Base-by-base conservation (phyloP, 2,329 filamentous ascomycete species). In the Cordyceps sp. region DNA sequence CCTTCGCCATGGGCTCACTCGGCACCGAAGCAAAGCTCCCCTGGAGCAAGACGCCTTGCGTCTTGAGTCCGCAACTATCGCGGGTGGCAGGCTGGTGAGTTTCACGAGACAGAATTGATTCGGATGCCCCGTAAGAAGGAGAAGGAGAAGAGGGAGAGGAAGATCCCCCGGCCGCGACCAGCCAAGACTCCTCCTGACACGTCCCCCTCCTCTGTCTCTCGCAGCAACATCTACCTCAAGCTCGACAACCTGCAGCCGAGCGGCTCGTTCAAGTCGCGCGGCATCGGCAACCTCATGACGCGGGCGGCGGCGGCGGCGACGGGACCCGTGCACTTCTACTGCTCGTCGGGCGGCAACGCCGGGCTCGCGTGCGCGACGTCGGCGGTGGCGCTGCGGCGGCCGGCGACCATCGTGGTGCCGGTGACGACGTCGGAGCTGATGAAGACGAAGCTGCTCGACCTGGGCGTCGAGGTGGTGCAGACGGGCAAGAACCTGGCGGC, bases 171-270 rank as follows among this genome's bases (percentile, higher is more conserved):
- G n/a, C n/a, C n/a, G n/a, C n/a, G n/a, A n/a, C n/a, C n/a, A n/a
- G n/a, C n/a, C n/a, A n/a, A n/a, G n/a, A n/a, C n/a, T n/a, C n/a
- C n/a, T n/a, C n/a, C n/a, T n/a, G n/a, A n/a, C n/a, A n/a, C n/a
- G n/a, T n/a, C n/a, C n/a, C n/a, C n/a, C n/a, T n/a, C n/a, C n/a
- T 20, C 19, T 17, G 28, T 33, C 19, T 31, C 26, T 5, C 20
- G 15, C 37, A 67, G 80, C 60, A 76, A 79, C 58, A 72, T 92
- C 52, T 82, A 80, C 53, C 73, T 92, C 46, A 92, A 92, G 54
- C 70, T 90, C 39, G 83, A 92, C 45, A 82, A 80, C 49, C 69
- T 85, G 33, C 84, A 93, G 48, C 84, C 83, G 5, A 79, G 78
- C 16, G 80, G 80, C 39, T 86, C 80, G 25, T 93, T 92, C 71